Base-by-base conservation (phyloP, 441 rosid species). In the Mallotus japonicus region DNA sequence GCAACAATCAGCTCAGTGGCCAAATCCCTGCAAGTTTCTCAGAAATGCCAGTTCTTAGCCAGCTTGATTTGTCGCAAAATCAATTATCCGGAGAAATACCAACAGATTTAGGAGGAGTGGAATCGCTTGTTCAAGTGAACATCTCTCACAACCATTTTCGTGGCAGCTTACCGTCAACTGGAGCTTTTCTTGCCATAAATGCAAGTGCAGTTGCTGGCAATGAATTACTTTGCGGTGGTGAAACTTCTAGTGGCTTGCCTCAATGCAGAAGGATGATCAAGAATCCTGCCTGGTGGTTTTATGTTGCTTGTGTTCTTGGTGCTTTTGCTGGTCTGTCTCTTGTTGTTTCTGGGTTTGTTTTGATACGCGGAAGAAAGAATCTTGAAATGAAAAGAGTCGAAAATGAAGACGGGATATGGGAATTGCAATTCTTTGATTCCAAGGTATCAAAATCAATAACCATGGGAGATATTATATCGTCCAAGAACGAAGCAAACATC, bases 81-180 rank as follows among this genome's bases (percentile, higher is more conserved):
- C 76, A 75, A 73, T 76, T 93, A 67, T 83, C 87, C 0, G 98
- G 98, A 0, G 75, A 83, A 71, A 83, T 93, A 54, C 96, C 97
- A 0, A 71, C 62, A 8, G 79, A 83, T 70, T 79, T 93, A 34
- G 96, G 97, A n/a, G 78, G 50, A 51, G 68, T 86, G 2, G 89
- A 83, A 65, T 88, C 97, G 2, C 94, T 93, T 66, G 90, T 91
- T 71, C 87, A 88, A 77, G 85, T 93, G 34, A 93, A 93, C 76
- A 79, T 93, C 71, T 93, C 98, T 66, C 84, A 86, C 82, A 91
- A 93, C 75, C 87, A 65, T 76, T 83, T 93, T 57, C 88, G 74
- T 0, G 98, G 98, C 20, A 79, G 75, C 34, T 79, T 93, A 72
- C 98, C 98, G 3, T 56, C 73, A 14, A 90, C 88, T 0, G 97